Conservation (phyloP, 2,329 filamentous ascomycete species). For the Gnomoniopsis sp. region DNA sequence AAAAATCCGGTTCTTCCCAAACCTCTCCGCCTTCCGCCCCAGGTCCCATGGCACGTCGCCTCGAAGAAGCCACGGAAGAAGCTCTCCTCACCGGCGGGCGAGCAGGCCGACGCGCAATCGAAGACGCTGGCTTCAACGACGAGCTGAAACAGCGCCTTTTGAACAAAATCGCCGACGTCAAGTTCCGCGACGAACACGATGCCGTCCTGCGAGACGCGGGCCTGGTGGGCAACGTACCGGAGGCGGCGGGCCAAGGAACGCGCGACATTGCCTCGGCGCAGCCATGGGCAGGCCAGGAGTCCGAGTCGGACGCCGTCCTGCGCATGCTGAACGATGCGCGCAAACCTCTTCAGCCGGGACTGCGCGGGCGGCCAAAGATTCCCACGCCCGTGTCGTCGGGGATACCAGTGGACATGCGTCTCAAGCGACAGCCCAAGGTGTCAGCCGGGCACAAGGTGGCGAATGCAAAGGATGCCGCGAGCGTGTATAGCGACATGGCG, state of each 20-base stretch:
- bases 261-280: conserved; percentile 63
- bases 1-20: no score
- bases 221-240: conserved; percentile 32
- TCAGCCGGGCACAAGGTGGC: conserved; percentile 47
- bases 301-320: conserved; percentile 69
- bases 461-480: conserved; percentile 54
- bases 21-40: conserved; percentile 20
- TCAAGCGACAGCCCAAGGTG: conserved; percentile 36
- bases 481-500: conserved; percentile 47
- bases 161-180: conserved; percentile 51
- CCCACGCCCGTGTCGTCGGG: conserved; percentile 32
- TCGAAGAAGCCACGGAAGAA: conserved; percentile 62
- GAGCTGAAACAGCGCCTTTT: conserved; percentile 59
- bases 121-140: conserved; percentile 62
- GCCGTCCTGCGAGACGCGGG: conserved; percentile 45
- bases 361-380: conserved; percentile 43
- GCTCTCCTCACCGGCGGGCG: conserved; percentile 56
- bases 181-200: conserved; percentile 50
- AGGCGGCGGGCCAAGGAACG: conserved; percentile 65
- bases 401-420: conserved; percentile 50
- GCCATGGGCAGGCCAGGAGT: conserved; percentile 78
- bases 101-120: conserved; percentile 55
- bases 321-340: conserved; percentile 82
- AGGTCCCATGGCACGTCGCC: conserved; percentile 53
- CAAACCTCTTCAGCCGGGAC: conserved; percentile 59